Percentiles rank a stretch among this genome's conserved stretches.
phyloP scores from a whole-genome alignment of 139 green algal species.

The Yamagishiella unicocca region DNA sequence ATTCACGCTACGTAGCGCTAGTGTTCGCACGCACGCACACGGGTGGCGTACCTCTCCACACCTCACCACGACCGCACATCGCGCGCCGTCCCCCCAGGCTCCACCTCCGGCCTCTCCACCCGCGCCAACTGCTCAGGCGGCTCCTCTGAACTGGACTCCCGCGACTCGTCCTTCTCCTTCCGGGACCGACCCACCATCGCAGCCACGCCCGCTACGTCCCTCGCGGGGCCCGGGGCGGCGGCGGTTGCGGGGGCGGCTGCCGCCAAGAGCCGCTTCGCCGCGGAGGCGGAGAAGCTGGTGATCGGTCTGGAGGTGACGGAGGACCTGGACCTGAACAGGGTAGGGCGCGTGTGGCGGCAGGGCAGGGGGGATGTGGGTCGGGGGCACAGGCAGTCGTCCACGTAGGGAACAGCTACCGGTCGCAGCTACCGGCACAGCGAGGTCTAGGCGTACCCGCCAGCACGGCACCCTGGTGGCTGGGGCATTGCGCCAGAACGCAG shows the following conservation, averaged over 20 bases:
- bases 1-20: no score
- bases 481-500: no score
- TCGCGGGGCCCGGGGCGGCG: not conserved
- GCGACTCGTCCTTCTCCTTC: conserved; percentile 27
- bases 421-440: no score
- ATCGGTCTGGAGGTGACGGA: conserved; percentile 44
- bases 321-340: conserved; percentile 54
- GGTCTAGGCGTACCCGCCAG: no score
- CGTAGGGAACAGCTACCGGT: no score
- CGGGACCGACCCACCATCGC: not conserved
- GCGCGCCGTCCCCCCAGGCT: not conserved
- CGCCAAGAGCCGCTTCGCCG: conserved; percentile 33
- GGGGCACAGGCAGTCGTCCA: no score
- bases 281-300: conserved; percentile 44
- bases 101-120: not conserved
- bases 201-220: not conserved
- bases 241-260: not conserved
- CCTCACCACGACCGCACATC: no score
- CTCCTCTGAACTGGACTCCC: conserved; percentile 2
- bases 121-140: not conserved
- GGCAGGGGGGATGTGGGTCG: not conserved
- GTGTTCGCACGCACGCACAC: no score
- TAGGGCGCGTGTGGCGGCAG: not conserved
- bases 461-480: no score
- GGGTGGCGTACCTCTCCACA: no score